phyloP scores from a whole-genome alignment of 2,329 filamentous ascomycete genomes.

The Penicillium vulpinum region DNA sequence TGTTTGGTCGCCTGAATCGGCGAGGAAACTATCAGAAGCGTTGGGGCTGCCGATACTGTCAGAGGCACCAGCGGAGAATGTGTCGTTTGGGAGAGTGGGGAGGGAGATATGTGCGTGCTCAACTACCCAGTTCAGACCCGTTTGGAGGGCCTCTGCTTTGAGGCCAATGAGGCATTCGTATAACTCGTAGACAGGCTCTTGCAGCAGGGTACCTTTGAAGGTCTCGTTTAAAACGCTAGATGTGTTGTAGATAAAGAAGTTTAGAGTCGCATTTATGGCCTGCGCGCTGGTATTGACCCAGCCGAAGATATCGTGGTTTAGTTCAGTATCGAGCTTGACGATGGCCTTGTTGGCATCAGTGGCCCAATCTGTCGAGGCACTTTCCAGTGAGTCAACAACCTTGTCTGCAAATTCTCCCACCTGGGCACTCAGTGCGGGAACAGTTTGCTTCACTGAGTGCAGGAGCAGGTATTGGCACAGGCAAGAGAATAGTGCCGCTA shows the following conservation, averaged over 20 bases:
- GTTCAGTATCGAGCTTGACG: constrained; percentile 60
- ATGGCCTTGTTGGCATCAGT: constrained; percentile 73
- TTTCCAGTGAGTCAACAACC: constrained; percentile 70
- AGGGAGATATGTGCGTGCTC: constrained; percentile 82
- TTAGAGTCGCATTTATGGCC: constrained; percentile 83
- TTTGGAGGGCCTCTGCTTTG: constrained; percentile 81
- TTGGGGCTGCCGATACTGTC: constrained; percentile 57
- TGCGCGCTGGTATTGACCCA: constrained; percentile 83
- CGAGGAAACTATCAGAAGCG: constrained; percentile 66
- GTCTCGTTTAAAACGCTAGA: constrained; percentile 69
- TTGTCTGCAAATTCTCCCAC: constrained; percentile 78
- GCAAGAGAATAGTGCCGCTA: constrained; percentile 80
- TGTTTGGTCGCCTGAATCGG: constrained; percentile 70
- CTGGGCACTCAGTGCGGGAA: constrained; percentile 71
- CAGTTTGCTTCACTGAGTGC: constrained; percentile 68
- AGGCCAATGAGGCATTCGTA: constrained; percentile 84
- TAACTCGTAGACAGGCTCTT: constrained; percentile 74
- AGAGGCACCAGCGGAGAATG: constrained; percentile 77
- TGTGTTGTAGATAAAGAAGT: constrained; percentile 76
- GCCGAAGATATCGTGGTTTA: constrained; percentile 82
- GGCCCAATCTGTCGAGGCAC: constrained; percentile 75
- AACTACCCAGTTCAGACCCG: constrained; percentile 89
- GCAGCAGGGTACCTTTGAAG: constrained; percentile 79
- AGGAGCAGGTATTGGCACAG: constrained; percentile 81
- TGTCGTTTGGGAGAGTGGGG: constrained; percentile 73